Evolutionary conservation across 2,329 filamentous ascomycete species (phyloP), one percentile per base, ranked within the genome.

Genomic region (Hypoxylon sp.): DNA sequence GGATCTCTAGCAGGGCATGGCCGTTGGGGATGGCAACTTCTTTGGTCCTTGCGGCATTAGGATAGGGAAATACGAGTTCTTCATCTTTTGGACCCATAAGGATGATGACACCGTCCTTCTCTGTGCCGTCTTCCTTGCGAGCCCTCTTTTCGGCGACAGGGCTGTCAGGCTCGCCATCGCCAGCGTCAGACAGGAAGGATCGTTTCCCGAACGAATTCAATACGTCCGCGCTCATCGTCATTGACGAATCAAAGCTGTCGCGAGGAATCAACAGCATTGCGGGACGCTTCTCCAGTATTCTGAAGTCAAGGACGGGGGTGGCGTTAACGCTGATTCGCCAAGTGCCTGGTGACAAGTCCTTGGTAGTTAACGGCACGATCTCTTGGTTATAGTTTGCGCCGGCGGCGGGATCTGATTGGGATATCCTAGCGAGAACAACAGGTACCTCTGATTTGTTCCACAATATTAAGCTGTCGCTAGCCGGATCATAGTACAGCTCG

Each of bases 401-500:
- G 69, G 75, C 79, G 64, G 76, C 79, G 64, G 77, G 82, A 32
- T 78, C 76, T 14, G 75, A 75, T 61, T 80, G 77, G 19, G 83
- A 84, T 55, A 83, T 72, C 55, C 82, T 80, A 19, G 81, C 79
- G 29, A 88, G 78, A 23, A 78, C 78, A 57, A 88, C 83, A 45
- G 86, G 85, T 1, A 83, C 79, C 37, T 87, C 83, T 14, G 85
- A 87, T 61, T 80, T 81, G 74, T 88, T 88, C 54, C 83, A 74
- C 25, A 88, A 81, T 63, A 88, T 85, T 70, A 87, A 81, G 74
- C 84, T 83, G 73, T 88, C 86, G 76, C 85, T 87, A 67, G 82
- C 79, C 14, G 86, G 85, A 74, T 88, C 84, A 69, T 88, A 88
- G 70, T 87, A 88, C 34, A 88, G 78, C 74, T 88, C 85, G 74